Evolutionary conservation across 352 stramenopile genomes (phyloP), one percentile per base, ranked within the genome.

Genomic region (Globisporangium alternatum): DNA sequence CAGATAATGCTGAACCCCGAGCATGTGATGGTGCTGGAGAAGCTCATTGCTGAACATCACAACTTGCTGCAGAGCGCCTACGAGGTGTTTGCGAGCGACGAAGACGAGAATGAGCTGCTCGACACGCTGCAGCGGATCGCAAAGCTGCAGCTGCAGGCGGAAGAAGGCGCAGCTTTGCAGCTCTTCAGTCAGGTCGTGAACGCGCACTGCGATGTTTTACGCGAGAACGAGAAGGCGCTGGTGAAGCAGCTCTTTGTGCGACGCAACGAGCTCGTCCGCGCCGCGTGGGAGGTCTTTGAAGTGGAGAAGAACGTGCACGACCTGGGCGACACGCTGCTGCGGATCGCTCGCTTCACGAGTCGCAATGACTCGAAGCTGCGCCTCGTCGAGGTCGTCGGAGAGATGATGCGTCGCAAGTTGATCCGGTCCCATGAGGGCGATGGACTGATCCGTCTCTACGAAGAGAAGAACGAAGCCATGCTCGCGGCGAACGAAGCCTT

Each of bases 401-500:
- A 90, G 60, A 94, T 94, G 85, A 73, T 89, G 66, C 68, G 66
- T 4, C 80, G 80, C 30, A 55, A 76, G 2, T 52, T 86, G 13
- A 64, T 94, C 25, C 67, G 67, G 10, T 76, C 65, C 1, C 71
- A 82, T 13, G 83, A 94, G 67, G 83, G 74, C 0, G 76, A 86
- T 19, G 85, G 85, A 5, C 63, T 94, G 3, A 76, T 92, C 25
- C 65, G 65, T n/a, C 63, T 94, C 10, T 90, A 82, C 39, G 73
- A 86, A 25, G 75, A 75, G 39, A 77, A 80, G 19, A 94, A 94
- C 28, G 85, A 91, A 25, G 85, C 85, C 12, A 72, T 94, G 22
- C 67, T 87, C 54, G 85, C 83, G 31, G 85, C 85, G 0, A 86
- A 86, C 55, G 85, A 94, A 49, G 85, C 81, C 0, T 93, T 90